Evolutionary conservation across 495 filamentous ascomycete genomes (phyloP).

Genomic region (Zalerion maritima): DNA sequence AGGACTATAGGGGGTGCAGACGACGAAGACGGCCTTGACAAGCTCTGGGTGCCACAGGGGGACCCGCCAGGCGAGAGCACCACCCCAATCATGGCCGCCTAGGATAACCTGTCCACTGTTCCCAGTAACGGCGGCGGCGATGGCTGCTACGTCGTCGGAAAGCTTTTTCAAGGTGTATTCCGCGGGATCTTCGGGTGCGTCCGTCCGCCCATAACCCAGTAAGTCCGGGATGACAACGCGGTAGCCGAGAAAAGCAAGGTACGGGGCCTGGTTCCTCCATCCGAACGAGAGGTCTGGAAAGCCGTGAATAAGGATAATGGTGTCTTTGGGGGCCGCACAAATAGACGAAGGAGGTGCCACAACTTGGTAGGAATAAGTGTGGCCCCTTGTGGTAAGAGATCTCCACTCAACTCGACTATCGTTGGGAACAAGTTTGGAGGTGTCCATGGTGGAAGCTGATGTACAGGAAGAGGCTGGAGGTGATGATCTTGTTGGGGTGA

Average conservation of each 20-base stretch:
- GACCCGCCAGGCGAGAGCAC: conserved; percentile 40
- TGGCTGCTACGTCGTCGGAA: conserved; percentile 53
- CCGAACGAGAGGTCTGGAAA: conserved; percentile 55
- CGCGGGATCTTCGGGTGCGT: conserved; percentile 34
- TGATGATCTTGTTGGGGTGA: too few relatives aligned
- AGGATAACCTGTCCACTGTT: conserved; percentile 34
- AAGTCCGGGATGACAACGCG: conserved; percentile 66
- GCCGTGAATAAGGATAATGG: conserved; percentile 46
- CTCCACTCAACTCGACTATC: conserved; percentile 51
- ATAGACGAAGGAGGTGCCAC: conserved; percentile 43
- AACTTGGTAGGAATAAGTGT: conserved; percentile 57
- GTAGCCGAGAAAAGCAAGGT: conserved; percentile 50
- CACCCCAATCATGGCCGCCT: conserved; percentile 81
- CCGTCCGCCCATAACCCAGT: conserved; percentile 68
- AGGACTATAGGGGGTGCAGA: conserved; percentile 61
- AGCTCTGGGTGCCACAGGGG: conserved; percentile 59
- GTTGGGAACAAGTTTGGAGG: conserved; percentile 46
- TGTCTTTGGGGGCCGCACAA: conserved; percentile 43
- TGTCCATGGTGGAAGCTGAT: conserved; percentile 23
- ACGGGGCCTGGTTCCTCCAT: conserved; percentile 76
- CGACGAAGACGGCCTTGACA: conserved; percentile 54
- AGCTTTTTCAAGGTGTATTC: conserved; percentile 56
- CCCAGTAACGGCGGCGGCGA: conserved; percentile 43
- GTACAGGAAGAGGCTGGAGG: neutral
- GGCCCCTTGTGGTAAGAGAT: conserved; percentile 43